Percentiles rank a stretch among this genome's conserved stretches.
Conservation (phyloP, 225 moss, liverwort and hornwort genomes). For the Sphagnum contortum region DNA sequence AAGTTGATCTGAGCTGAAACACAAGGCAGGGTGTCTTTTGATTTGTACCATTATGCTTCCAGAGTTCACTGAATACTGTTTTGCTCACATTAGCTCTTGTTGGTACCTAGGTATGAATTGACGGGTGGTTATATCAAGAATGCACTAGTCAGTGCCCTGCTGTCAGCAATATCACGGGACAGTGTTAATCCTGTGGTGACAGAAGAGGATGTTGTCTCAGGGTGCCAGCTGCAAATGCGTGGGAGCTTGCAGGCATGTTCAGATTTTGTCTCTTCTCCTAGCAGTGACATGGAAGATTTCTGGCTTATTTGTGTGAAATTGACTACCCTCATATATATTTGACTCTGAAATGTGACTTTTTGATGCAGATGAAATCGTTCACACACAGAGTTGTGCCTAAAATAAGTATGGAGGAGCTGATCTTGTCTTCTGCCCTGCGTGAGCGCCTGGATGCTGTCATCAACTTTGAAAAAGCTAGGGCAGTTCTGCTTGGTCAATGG, state of each 20-base stretch:
- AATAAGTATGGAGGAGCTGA: constrained; percentile 47
- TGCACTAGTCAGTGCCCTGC: constrained; percentile 46
- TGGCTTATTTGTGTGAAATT: too few species aligned
- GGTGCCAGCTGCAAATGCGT: constrained; percentile 58
- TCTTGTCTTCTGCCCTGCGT: constrained; percentile 32
- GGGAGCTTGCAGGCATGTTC: constrained; percentile 45
- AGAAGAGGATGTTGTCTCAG: constrained; percentile 47
- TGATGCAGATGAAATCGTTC: constrained; percentile 52
- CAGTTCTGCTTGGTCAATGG: constrained; percentile 55
- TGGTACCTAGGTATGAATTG: constrained; percentile 33
- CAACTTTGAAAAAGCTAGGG: constrained; percentile 48
- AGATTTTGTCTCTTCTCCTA: too few species aligned
- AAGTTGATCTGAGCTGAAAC: too few species aligned
- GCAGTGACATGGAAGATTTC: neutral
- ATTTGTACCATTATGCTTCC: too few species aligned
- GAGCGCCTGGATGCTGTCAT: constrained; percentile 44
- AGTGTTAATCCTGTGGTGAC: constrained; percentile 36
- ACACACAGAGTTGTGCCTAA: constrained; percentile 58
- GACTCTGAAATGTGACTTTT: too few species aligned
- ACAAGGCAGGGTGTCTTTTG: too few species aligned
- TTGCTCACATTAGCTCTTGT: too few species aligned
- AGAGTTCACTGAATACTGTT: too few species aligned
- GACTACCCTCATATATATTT: too few species aligned
- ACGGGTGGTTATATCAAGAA: constrained; percentile 64
- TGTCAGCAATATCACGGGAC: constrained; percentile 49